These are phyloP conservation scores for Dictyostelium brefeldianum DNA, from an alignment of 78 protist species.

Conservation along the genomic window DNA sequence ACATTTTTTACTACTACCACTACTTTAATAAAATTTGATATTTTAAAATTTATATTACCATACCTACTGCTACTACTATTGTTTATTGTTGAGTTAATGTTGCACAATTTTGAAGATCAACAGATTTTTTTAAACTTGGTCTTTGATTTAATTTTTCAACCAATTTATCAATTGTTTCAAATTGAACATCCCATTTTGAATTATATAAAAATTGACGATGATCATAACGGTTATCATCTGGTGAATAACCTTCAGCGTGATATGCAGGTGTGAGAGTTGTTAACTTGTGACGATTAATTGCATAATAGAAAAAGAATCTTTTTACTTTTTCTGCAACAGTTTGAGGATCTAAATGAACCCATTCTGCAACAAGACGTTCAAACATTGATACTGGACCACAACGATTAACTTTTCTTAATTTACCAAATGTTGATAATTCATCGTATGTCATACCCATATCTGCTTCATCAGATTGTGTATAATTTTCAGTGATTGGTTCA, in stretches of 20 bases:
- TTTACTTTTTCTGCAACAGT: slow-evolving; percentile 89
- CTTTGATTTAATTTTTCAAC: slow-evolving; percentile 28
- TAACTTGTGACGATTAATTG: slow-evolving; percentile 91
- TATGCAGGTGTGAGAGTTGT: slow-evolving; percentile 94
- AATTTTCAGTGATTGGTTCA: slow-evolving; percentile 87
- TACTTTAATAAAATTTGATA: too few relatives aligned
- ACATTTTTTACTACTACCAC: neutral
- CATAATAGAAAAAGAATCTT: slow-evolving; percentile 86
- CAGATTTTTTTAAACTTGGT: slow-evolving; percentile 18
- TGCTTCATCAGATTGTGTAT: slow-evolving; percentile 84
- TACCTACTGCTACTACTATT: too few relatives aligned
- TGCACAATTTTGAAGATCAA: neutral
- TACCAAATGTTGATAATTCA: slow-evolving; percentile 80
- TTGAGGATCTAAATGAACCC: slow-evolving; percentile 64
- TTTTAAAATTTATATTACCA: neutral
- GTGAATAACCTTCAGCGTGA: slow-evolving; percentile 91
- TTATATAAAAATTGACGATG: slow-evolving; percentile 91
- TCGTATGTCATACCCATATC: slow-evolving; percentile 96
- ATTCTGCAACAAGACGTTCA: slow-evolving; percentile 64
- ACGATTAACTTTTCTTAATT: slow-evolving; percentile 77
- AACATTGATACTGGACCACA: slow-evolving; percentile 91
- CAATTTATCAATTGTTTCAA: slow-evolving; percentile 70
- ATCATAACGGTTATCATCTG: slow-evolving; percentile 95
- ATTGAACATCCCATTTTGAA: slow-evolving; percentile 84
- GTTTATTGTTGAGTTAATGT: slow-evolving; percentile 19